Percentiles rank a stretch among this genome's conserved stretches.
These are phyloP conservation scores for Brettanomyces custersianus DNA, from an alignment of 805 yeast species.

Conservation along the genomic window DNA sequence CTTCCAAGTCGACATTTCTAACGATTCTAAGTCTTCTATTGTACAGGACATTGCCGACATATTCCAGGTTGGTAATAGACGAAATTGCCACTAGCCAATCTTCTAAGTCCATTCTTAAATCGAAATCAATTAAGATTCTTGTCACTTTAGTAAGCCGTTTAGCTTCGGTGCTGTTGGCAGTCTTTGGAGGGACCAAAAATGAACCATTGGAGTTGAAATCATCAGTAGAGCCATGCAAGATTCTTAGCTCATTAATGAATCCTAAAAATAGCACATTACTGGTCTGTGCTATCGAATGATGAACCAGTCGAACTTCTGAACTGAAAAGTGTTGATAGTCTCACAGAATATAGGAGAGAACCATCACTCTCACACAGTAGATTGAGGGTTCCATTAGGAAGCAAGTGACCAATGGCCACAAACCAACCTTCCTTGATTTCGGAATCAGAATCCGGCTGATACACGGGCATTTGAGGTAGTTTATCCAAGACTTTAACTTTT, in stretches of 20 bases:
- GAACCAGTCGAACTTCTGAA: conserved; percentile 56
- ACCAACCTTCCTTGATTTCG: conserved; percentile 52
- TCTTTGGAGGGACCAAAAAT: neutral
- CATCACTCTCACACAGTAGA: conserved; percentile 54
- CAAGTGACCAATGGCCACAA: conserved; percentile 60
- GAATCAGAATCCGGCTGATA: conserved; percentile 5
- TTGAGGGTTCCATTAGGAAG: conserved; percentile 56
- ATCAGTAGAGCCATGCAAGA: conserved; percentile 24
- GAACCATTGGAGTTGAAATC: neutral
- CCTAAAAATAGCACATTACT: conserved; percentile 56
- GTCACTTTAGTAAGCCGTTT: conserved; percentile 3
- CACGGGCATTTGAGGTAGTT: conserved; percentile 12
- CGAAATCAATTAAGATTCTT: conserved; percentile 50
- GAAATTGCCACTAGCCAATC: conserved; percentile 68
- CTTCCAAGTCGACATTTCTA: conserved; percentile 44
- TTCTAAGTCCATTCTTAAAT: conserved; percentile 59
- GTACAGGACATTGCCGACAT: conserved; percentile 17
- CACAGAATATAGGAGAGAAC: conserved; percentile 48
- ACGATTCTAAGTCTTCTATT: conserved; percentile 41
- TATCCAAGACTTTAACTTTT: conserved; percentile 23
- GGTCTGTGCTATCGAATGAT: conserved; percentile 52
- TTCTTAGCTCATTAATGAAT: conserved; percentile 42
- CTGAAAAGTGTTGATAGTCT: conserved; percentile 43
- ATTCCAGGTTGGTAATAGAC: conserved; percentile 55
- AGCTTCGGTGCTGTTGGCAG: neutral